Evolutionary conservation across 148 eudicot species (phyloP), one percentile per base, ranked within the genome.

Genomic region (Amaranthus palmeri): DNA sequence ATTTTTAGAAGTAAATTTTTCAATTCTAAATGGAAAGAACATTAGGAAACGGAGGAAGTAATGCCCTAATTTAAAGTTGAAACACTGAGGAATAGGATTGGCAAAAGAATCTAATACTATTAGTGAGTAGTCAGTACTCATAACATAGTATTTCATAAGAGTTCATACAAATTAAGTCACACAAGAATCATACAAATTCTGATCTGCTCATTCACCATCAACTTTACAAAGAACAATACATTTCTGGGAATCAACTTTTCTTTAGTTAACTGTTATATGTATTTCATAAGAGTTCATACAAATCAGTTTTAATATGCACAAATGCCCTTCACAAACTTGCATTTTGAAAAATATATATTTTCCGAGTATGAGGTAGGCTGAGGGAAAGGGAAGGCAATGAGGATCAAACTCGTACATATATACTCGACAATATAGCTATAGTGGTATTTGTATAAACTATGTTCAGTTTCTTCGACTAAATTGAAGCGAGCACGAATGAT

Each of bases 401-500:
- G 36, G 25, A 41, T 7, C 40, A 8, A 43, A 57, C 41, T 75
- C 71, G 59, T 67, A 59, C 43, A 63, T 65, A 62, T 54, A 65
- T 4, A 79, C 36, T 25, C 36, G 0, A 25, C 36, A 25, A 47
- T 42, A 56, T 47, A 36, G 49, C 55, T 59, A 68, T 60, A 8
- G 57, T 66, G 11, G 11, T 51, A 61, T 54, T 60, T 4, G 84
- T 68, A 64, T 77, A 68, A 11, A 72, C 49, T 53, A 83, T 65
- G 67, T 78, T 61, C 64, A 75, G 72, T 60, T 73, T 67, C 77
- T 49, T 54, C 55, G 40, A 53, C n/a, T n/a, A n/a, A n/a, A n/a
- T n/a, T n/a, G 13, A 54, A 54, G 8, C 3, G 25, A 12, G 25
- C 10, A 25, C 12, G 11, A n/a, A 59, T 48, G 46, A 45, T 1